These are phyloP conservation scores for Vigna reflexopilosa DNA, from an alignment of 306 rosid genomes.

Conservation along the genomic window DNA sequence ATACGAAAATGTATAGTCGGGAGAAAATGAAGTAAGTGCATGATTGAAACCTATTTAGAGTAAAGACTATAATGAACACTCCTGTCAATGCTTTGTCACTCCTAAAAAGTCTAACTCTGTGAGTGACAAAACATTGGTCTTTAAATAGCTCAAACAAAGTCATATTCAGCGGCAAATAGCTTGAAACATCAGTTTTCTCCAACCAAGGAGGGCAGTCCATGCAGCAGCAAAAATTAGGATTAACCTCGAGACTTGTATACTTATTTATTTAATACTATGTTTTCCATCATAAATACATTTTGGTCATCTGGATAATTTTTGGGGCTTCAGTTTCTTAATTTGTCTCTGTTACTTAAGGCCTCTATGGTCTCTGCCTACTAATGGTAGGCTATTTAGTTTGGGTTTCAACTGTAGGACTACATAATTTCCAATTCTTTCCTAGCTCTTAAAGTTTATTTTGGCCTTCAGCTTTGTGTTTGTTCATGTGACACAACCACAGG, in stretches of 20 bases:
- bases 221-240: neutral
- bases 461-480: constrained; percentile 10
- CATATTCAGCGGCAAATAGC: constrained; percentile 8
- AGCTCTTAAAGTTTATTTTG: constrained; percentile 1
- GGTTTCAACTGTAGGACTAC: neutral
- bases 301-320: neutral
- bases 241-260: neutral
- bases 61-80: neutral
- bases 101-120: neutral
- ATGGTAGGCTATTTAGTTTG: neutral
- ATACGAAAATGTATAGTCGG: neutral
- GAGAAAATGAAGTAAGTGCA: neutral
- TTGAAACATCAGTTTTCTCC: neutral
- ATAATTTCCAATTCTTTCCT: neutral
- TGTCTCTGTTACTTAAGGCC: neutral
- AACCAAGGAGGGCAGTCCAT: neutral
- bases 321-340: constrained; percentile 1
- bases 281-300: neutral
- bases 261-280: neutral
- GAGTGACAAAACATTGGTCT: neutral
- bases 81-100: neutral
- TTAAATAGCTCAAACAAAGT: too few relatives aligned
- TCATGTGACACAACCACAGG: constrained; percentile 17
- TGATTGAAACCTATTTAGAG: constrained; percentile 1
- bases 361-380: neutral